phyloP scores from a whole-genome alignment of 768 basidiomycete species.

The Boletus speciosus region DNA sequence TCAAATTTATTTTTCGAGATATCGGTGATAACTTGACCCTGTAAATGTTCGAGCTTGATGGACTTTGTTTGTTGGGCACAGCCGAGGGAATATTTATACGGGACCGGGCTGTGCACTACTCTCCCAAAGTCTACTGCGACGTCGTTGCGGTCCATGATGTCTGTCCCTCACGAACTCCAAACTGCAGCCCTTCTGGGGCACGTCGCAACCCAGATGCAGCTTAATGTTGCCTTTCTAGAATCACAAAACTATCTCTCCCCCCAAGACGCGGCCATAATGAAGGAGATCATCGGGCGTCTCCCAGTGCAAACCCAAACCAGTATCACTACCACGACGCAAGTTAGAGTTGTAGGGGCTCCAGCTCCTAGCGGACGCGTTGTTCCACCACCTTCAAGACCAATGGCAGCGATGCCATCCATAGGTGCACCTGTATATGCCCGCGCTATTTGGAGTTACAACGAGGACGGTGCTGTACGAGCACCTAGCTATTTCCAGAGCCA shows the following conservation, averaged over 20 bases:
- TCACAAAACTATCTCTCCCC: slow-evolving; percentile 51
- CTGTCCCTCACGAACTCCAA: slow-evolving; percentile 23
- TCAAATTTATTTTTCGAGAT: not conserved
- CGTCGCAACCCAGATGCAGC: slow-evolving; percentile 53
- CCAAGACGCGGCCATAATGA: slow-evolving; percentile 41
- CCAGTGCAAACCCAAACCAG: slow-evolving; percentile 22
- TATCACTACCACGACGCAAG: slow-evolving; percentile 12
- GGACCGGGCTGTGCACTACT: too few relatives aligned
- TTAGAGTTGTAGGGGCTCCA: slow-evolving; percentile 3
- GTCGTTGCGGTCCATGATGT: slow-evolving; percentile 14
- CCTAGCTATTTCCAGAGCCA: not conserved
- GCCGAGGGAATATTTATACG: slow-evolving; percentile 17
- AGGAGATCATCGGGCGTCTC: slow-evolving; percentile 47
- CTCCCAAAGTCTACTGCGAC: not conserved
- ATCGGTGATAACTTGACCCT: not conserved
- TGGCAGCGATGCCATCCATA: slow-evolving; percentile 3
- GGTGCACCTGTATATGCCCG: slow-evolving; percentile 36
- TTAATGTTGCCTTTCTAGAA: slow-evolving; percentile 55
- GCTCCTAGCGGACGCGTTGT: slow-evolving; percentile 10
- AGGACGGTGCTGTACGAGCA: slow-evolving; percentile 45
- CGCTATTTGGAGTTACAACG: slow-evolving; percentile 68
- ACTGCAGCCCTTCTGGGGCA: slow-evolving; percentile 53
- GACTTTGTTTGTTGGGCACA: not conserved
- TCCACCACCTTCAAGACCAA: slow-evolving; percentile 14
- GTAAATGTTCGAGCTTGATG: not conserved